Conservation (phyloP, 2,329 filamentous ascomycete genomes). For the Xylaria digitata region DNA sequence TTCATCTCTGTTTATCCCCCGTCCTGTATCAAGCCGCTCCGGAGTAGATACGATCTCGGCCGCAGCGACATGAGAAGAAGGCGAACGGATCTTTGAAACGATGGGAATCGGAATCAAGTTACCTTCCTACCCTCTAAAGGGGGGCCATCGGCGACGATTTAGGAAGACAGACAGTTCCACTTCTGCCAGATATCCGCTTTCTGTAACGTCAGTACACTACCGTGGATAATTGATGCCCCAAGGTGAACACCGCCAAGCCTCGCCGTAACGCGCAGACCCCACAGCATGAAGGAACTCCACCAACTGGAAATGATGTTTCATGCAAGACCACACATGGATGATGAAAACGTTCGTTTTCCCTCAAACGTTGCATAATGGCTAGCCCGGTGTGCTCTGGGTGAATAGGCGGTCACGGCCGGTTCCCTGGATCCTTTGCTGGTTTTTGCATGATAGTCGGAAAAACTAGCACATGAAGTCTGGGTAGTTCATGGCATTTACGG, state of each 20-base stretch:
- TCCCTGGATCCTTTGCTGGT: background rate
- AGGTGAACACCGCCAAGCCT: slow-evolving; percentile 4
- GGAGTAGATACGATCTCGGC: too few relatives aligned
- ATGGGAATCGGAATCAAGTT: too few relatives aligned
- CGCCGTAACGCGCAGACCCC: slow-evolving; percentile 4
- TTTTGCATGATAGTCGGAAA: slow-evolving; percentile 7
- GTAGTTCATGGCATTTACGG: background rate
- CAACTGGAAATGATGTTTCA: slow-evolving; percentile 30
- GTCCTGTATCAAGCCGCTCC: too few relatives aligned
- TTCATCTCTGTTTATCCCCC: too few relatives aligned
- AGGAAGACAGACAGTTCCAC: background rate
- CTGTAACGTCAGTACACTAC: too few relatives aligned
- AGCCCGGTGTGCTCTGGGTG: background rate
- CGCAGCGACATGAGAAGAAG: too few relatives aligned
- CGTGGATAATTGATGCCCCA: background rate
- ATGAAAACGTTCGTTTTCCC: slow-evolving; percentile 3
- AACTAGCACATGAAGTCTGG: background rate
- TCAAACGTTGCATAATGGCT: background rate
- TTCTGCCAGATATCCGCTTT: background rate
- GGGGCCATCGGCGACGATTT: too few relatives aligned
- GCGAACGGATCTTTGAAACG: too few relatives aligned
- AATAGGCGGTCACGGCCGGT: background rate
- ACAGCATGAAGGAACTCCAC: slow-evolving; percentile 25
- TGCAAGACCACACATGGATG: slow-evolving; percentile 6
- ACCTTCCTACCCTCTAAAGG: too few relatives aligned